These are phyloP conservation scores for Termitomyces sp. DNA, from an alignment of 768 basidiomycete species.

Conservation along the genomic window DNA sequence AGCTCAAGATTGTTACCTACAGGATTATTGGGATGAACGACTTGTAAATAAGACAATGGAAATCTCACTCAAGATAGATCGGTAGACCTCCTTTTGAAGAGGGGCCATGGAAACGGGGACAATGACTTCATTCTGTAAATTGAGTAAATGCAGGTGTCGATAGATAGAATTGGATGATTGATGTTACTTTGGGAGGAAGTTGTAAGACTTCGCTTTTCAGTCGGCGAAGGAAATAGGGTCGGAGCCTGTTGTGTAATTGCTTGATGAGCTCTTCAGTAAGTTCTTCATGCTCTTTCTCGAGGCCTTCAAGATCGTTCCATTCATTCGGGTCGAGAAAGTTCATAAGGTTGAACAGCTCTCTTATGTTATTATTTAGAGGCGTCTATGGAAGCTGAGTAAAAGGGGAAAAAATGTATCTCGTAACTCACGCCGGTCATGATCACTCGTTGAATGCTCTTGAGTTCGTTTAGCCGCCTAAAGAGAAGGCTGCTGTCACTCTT, in stretches of 20 bases:
- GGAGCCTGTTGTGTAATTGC: constrained; percentile 71
- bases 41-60: constrained; percentile 10
- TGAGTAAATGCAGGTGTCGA: background rate
- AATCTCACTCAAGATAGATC: constrained; percentile 70
- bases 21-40: constrained; percentile 4
- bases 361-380: constrained; percentile 94
- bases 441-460: constrained; percentile 75
- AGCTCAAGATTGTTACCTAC: constrained; percentile 70
- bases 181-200: constrained; percentile 80
- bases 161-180: too few relatives aligned
- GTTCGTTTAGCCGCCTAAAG: constrained; percentile 78
- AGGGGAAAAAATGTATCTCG: background rate
- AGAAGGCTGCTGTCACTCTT: constrained; percentile 80
- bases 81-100: constrained; percentile 85
- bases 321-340: constrained; percentile 83
- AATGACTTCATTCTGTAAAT: constrained; percentile 77
- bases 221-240: constrained; percentile 91
- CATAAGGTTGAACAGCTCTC: constrained; percentile 96
- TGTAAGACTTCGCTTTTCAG: constrained; percentile 91
- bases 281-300: constrained; percentile 73
- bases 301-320: constrained; percentile 71
- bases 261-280: constrained; percentile 79
- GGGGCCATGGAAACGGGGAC: constrained; percentile 87
- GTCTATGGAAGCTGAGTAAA: constrained; percentile 45
- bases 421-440: constrained; percentile 81